Percentiles rank a stretch among this genome's conserved stretches.
phyloP scores from a whole-genome alignment of 1,284 basidiomycete genomes.

The Chiua sp. region DNA sequence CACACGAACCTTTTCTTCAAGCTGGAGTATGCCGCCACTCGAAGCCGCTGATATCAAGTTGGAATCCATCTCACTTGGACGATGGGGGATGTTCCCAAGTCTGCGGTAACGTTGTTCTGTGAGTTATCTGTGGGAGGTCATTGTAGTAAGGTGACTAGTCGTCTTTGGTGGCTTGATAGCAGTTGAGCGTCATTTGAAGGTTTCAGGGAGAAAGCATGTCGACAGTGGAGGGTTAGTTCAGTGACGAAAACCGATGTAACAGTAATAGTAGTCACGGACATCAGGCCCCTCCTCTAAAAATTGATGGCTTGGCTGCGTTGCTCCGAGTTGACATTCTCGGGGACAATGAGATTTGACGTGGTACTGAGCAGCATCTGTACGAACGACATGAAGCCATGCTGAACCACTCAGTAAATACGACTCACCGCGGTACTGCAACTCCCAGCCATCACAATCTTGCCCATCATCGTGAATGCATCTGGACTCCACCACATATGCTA shows the following conservation, averaged over 20 bases:
- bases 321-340: background rate
- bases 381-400: no score
- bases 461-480: no score
- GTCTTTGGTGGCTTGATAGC: background rate
- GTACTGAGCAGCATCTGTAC: background rate
- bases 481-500: no score
- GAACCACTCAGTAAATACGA: no score
- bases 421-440: no score
- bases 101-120: background rate
- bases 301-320: background rate
- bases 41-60: slow-evolving; percentile 47
- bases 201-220: background rate
- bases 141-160: background rate
- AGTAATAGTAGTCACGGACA: no score
- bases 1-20: background rate
- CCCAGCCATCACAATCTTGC: no score
- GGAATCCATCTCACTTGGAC: slow-evolving; percentile 34
- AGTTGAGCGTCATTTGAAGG: background rate
- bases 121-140: background rate
- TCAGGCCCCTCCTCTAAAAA: background rate
- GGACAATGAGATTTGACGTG: background rate
- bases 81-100: slow-evolving; percentile 7
- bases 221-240: no score
- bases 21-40: slow-evolving; percentile 29
- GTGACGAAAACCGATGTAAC: no score